Evolutionary conservation across 208 protist species (phyloP).

Genomic region (Borovskyia barvae): DNA sequence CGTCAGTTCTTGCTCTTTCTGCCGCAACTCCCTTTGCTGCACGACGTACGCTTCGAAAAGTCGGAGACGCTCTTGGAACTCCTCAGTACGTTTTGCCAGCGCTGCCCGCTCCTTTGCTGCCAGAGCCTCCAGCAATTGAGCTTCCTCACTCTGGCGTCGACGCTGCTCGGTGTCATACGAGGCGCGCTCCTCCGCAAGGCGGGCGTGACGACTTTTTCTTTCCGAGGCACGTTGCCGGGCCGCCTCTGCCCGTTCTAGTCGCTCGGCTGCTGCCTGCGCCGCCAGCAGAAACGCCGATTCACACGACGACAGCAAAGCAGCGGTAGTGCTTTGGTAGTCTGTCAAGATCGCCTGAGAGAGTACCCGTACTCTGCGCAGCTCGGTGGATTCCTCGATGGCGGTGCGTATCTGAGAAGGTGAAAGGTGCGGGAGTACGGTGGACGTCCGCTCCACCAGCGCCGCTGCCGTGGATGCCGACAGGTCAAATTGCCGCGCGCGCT

Average conservation of each 20-base stretch:
- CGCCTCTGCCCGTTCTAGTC: slow-evolving; percentile 24
- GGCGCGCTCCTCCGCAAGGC: slow-evolving; percentile 22
- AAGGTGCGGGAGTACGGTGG: slow-evolving; percentile 19
- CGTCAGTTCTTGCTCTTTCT: slow-evolving; percentile 47
- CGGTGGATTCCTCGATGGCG: slow-evolving; percentile 24
- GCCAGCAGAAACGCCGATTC: slow-evolving; percentile 38
- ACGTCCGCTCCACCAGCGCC: slow-evolving; percentile 22
- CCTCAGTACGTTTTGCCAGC: slow-evolving; percentile 27
- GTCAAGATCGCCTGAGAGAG: slow-evolving; percentile 15
- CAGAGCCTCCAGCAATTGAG: slow-evolving; percentile 10
- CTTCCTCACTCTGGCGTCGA: slow-evolving; percentile 23
- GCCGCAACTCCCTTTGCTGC: slow-evolving; percentile 26
- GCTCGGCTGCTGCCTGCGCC: slow-evolving; percentile 9
- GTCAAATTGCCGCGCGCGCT: slow-evolving; percentile 21
- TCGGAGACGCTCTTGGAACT: slow-evolving; percentile 67
- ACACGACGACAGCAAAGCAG: slow-evolving; percentile 22
- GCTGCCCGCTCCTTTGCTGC: slow-evolving; percentile 25
- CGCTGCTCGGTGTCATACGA: slow-evolving; percentile 43
- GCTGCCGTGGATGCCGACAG: slow-evolving; percentile 8
- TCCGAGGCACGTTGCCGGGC: slow-evolving; percentile 22
- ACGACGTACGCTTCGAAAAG: slow-evolving; percentile 41
- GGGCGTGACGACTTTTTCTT: slow-evolving; percentile 27
- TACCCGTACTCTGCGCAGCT: slow-evolving; percentile 9
- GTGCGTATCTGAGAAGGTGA: slow-evolving; percentile 3
- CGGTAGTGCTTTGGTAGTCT: slow-evolving; percentile 23